Conservation (phyloP, 768 basidiomycete species). For the Tulasnella sp. region DNA sequence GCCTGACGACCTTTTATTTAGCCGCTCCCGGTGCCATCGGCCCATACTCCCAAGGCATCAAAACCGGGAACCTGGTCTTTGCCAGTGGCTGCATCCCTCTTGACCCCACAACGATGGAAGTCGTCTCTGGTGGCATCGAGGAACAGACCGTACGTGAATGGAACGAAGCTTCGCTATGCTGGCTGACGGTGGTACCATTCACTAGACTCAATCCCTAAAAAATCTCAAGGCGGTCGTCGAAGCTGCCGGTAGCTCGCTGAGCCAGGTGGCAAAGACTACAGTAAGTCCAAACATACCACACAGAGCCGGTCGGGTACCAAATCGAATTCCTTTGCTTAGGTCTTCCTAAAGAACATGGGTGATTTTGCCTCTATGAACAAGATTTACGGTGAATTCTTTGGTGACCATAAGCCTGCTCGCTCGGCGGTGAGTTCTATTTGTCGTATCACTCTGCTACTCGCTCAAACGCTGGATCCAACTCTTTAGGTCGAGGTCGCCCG, state of each 20-base stretch:
- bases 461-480: neutral
- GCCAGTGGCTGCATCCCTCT: slow-evolving; percentile 82
- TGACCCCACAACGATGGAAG: slow-evolving; percentile 54
- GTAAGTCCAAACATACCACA: slow-evolving; percentile 36
- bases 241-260: slow-evolving; percentile 64
- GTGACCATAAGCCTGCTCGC: slow-evolving; percentile 83
- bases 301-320: neutral
- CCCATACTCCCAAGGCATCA: slow-evolving; percentile 83
- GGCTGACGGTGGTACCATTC: neutral
- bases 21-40: slow-evolving; percentile 72
- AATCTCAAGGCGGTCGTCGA: slow-evolving; percentile 79
- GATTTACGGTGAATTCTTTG: slow-evolving; percentile 77
- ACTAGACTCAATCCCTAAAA: slow-evolving; percentile 58
- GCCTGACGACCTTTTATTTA: slow-evolving; percentile 20
- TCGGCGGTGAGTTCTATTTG: slow-evolving; percentile 49
- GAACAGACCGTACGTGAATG: slow-evolving; percentile 47
- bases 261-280: slow-evolving; percentile 84
- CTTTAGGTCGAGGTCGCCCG: slow-evolving; percentile 28
- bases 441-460: neutral
- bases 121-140: slow-evolving; percentile 65
- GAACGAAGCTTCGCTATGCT: neutral
- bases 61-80: slow-evolving; percentile 74
- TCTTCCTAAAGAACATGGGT: slow-evolving; percentile 87
- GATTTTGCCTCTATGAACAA: slow-evolving; percentile 78
- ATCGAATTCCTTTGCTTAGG: slow-evolving; percentile 32